These are phyloP conservation scores for Russula brevipes DNA, from an alignment of 768 basidiomycete genomes.

Conservation along the genomic window DNA sequence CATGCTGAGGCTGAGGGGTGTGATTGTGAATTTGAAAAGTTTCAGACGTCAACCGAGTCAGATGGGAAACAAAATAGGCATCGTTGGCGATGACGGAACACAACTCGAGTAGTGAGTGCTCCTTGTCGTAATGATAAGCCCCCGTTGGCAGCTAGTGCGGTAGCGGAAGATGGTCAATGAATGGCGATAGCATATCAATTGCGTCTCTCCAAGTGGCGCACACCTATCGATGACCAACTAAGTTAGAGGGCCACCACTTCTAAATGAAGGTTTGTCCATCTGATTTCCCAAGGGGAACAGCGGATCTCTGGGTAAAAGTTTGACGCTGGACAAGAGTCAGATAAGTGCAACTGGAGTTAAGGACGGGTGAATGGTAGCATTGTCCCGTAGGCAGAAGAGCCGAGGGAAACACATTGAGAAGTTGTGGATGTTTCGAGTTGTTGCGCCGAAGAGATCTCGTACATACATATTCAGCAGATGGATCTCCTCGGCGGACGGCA, in stretches of 20 bases:
- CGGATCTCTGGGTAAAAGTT: too few species aligned
- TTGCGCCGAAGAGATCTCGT: neutral
- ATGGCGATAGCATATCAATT: neutral
- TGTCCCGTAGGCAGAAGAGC: neutral
- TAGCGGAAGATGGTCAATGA: neutral
- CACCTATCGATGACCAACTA: slow-evolving; percentile 3
- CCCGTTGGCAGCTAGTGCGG: neutral
- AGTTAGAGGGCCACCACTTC: neutral
- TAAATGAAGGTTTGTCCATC: neutral
- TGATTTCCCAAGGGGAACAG: too few species aligned
- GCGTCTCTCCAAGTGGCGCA: neutral
- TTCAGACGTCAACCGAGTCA: neutral
- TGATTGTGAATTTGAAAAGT: neutral
- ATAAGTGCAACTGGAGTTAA: neutral
- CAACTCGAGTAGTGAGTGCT: neutral
- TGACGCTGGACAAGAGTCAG: too few species aligned
- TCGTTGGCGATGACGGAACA: neutral
- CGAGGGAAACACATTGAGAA: neutral
- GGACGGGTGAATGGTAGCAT: neutral
- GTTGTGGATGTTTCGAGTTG: slow-evolving; percentile 24
- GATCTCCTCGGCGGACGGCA: slow-evolving; percentile 20
- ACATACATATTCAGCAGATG: slow-evolving; percentile 14
- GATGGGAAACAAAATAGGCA: neutral
- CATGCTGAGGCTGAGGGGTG: neutral
- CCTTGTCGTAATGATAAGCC: neutral